Evolutionary conservation across 2,329 filamentous ascomycete species (phyloP).

Genomic region (Fusarium drepaniforme): DNA sequence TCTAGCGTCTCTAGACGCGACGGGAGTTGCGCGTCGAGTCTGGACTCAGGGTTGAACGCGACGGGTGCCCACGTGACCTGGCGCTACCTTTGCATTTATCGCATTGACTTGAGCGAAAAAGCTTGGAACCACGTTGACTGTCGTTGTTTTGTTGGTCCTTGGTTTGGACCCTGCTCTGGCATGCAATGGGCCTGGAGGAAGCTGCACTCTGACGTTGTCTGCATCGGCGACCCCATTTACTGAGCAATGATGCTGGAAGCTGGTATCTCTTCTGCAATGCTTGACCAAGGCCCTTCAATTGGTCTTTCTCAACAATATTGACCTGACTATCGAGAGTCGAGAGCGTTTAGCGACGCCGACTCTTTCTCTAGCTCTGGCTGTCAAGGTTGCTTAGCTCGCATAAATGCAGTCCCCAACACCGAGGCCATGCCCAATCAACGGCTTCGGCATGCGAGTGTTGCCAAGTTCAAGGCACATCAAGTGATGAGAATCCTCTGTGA

Average conservation of each 20-base stretch:
- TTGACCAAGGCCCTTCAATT: not conserved
- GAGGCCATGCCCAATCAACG: not conserved
- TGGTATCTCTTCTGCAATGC: not conserved
- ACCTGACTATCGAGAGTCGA: not conserved
- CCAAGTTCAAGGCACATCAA: slow-evolving; percentile 18
- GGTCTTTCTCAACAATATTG: not conserved
- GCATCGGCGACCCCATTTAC: not conserved
- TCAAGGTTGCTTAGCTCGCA: not conserved
- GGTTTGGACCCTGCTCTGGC: not conserved
- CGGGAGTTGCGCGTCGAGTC: slow-evolving; percentile 5
- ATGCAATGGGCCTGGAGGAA: not conserved
- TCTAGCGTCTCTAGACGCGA: slow-evolving; percentile 12
- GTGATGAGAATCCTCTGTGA: slow-evolving; percentile 25
- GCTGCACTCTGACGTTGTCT: not conserved
- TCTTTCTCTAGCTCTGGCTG: not conserved
- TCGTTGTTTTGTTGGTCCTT: not conserved
- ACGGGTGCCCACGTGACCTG: slow-evolving; percentile 38
- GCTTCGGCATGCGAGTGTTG: not conserved
- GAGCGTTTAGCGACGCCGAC: not conserved
- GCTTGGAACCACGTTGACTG: not conserved
- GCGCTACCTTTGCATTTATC: not conserved
- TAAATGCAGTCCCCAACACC: not conserved
- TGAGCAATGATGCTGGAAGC: not conserved
- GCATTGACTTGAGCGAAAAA: not conserved
- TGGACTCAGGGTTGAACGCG: not conserved